Percentiles rank a stretch among this genome's conserved stretches.
These are phyloP conservation scores for Whalleya microplaca DNA, from an alignment of 2,329 filamentous ascomycete genomes.

Conservation along the genomic window DNA sequence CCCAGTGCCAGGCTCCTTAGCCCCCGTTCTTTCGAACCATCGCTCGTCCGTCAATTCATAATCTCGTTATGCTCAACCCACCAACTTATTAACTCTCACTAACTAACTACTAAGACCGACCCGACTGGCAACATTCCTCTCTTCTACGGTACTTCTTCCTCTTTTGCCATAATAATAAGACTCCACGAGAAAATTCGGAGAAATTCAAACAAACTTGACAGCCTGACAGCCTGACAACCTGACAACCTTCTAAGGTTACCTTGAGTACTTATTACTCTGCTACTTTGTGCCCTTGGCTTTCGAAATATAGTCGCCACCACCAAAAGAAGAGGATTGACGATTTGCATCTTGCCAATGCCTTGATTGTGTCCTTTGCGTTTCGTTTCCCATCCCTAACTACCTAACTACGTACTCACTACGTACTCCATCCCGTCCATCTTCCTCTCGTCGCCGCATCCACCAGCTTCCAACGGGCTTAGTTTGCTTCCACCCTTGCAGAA, in stretches of 20 bases:
- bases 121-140: conserved; percentile 4
- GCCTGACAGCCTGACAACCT: no score
- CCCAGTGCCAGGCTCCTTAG: no score
- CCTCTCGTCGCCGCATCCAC: conserved; percentile 6
- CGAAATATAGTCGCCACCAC: not conserved
- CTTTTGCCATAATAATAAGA: not conserved
- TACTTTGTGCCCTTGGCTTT: not conserved
- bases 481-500: conserved; percentile 7
- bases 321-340: conserved; percentile 1
- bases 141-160: not conserved
- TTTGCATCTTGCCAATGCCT: conserved; percentile 6
- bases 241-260: no score
- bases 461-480: conserved; percentile 2
- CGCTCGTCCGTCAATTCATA: conserved; percentile 9
- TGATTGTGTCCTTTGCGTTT: conserved; percentile 1
- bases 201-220: no score
- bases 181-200: not conserved
- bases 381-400: conserved; percentile 2
- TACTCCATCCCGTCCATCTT: no score
- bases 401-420: no score
- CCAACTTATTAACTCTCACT: no score
- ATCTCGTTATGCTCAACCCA: conserved; percentile 22
- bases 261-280: no score
- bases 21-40: conserved; percentile 20
- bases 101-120: no score